Conservation (phyloP, 805 yeast genomes). For the Candida quercuum region DNA sequence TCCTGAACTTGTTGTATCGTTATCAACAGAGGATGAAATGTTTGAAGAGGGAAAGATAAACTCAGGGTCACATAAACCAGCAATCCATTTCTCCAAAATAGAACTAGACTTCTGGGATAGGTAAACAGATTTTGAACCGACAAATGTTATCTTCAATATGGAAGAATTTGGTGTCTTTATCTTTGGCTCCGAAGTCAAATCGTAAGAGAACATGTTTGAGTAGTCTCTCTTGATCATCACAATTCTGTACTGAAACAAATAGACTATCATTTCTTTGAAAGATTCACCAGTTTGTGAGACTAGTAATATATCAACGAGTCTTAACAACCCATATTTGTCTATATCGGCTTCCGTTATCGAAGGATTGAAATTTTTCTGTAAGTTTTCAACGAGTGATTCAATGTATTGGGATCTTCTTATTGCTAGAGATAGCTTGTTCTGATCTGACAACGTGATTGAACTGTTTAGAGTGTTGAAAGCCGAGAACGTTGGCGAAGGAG, state of each 20-base stretch:
- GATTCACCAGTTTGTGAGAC: constrained; percentile 24
- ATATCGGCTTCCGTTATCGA: constrained; percentile 21
- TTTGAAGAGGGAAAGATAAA: constrained; percentile 24
- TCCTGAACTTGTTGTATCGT: constrained; percentile 9
- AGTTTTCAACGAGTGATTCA: constrained; percentile 4
- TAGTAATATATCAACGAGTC: constrained; percentile 30
- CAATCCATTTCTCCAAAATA: constrained; percentile 35
- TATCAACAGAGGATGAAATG: constrained; percentile 28
- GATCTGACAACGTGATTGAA: neutral
- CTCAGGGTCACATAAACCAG: constrained; percentile 31
- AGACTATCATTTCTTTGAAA: constrained; percentile 26
- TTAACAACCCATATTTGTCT: constrained; percentile 30
- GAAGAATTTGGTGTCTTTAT: constrained; percentile 18
- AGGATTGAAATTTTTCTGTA: constrained; percentile 13
- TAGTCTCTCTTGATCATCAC: constrained; percentile 10
- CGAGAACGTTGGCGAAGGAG: constrained; percentile 17
- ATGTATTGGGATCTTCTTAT: constrained; percentile 16
- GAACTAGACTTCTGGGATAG: constrained; percentile 24
- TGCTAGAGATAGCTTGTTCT: constrained; percentile 11
- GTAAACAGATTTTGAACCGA: constrained; percentile 18
- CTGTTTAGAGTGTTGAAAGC: constrained; percentile 2
- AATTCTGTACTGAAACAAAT: constrained; percentile 26
- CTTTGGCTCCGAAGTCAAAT: constrained; percentile 5
- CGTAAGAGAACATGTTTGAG: constrained; percentile 4
- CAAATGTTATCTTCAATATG: constrained; percentile 12